Evolutionary conservation across 202 grass and related monocot genomes (phyloP).

Genomic region (Eragrostis tef): DNA sequence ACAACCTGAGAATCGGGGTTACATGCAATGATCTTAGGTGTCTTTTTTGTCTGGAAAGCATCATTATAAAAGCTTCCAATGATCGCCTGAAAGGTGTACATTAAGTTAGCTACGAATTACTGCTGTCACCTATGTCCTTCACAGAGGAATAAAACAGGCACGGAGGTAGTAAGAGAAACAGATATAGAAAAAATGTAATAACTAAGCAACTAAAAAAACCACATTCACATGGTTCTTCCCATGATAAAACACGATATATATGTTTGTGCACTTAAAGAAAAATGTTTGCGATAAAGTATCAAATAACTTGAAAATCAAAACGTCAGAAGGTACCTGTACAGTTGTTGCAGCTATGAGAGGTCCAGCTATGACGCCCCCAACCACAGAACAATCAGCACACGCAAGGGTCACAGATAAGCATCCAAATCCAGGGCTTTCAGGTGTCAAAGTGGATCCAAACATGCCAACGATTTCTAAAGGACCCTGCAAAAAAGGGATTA

Average conservation of each 20-base stretch:
- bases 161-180: too few relatives aligned
- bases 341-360: slow-evolving; percentile 55
- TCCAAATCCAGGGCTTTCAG: slow-evolving; percentile 41
- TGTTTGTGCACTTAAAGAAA: neutral
- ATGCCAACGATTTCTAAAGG: slow-evolving; percentile 64
- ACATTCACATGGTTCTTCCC: neutral
- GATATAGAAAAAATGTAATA: neutral
- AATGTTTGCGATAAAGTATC: neutral
- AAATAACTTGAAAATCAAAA: neutral
- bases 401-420: slow-evolving; percentile 60
- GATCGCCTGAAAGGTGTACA: slow-evolving; percentile 51
- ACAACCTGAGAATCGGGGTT: slow-evolving; percentile 10
- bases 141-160: slow-evolving; percentile 1
- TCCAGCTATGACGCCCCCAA: slow-evolving; percentile 57
- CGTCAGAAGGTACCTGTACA: slow-evolving; percentile 54
- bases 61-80: slow-evolving; percentile 57
- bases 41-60: slow-evolving; percentile 38
- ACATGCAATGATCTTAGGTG: slow-evolving; percentile 20
- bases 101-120: neutral
- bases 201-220: neutral
- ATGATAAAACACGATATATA: slow-evolving; percentile 3
- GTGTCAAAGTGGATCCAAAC: slow-evolving; percentile 54
- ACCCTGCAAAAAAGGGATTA: slow-evolving; percentile 51
- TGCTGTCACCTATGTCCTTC: slow-evolving; percentile 10
- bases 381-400: slow-evolving; percentile 49